Conservation (phyloP, 495 filamentous ascomycete genomes). For the Lentithecium fluviatile region DNA sequence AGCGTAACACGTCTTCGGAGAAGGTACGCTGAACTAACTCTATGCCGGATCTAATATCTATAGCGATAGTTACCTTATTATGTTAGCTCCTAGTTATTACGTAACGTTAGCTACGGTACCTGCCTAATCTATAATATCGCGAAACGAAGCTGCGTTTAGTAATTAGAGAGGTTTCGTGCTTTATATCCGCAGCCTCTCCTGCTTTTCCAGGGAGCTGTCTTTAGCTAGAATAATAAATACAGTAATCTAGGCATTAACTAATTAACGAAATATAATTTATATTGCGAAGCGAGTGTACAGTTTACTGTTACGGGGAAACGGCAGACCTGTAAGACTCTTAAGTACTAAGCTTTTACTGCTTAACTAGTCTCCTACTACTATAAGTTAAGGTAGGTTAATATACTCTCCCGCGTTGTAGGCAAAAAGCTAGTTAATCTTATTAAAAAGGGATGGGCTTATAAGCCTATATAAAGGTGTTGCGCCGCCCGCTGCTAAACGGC, state of each 20-base stretch:
- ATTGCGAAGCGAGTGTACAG: slow-evolving; percentile 58
- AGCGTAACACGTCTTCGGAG: slow-evolving; percentile 15
- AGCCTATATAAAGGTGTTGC: too few species aligned
- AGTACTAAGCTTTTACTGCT: slow-evolving; percentile 53
- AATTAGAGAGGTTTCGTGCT: slow-evolving; percentile 18
- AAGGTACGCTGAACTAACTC: slow-evolving; percentile 1
- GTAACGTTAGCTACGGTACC: too few species aligned
- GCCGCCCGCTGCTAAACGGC: too few species aligned
- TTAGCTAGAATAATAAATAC: slow-evolving; percentile 50
- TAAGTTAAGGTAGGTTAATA: slow-evolving; percentile 33
- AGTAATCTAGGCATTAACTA: slow-evolving; percentile 35
- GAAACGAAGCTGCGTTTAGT: slow-evolving; percentile 33
- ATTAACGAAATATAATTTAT: slow-evolving; percentile 56
- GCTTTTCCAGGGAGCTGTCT: slow-evolving; percentile 34
- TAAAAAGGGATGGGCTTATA: too few species aligned
- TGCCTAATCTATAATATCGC: slow-evolving; percentile 41
- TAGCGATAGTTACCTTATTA: too few species aligned
- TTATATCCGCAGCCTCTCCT: slow-evolving; percentile 29
- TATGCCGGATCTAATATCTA: slow-evolving; percentile 35
- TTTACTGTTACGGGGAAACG: slow-evolving; percentile 46
- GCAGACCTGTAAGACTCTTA: slow-evolving; percentile 45
- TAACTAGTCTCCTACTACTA: slow-evolving; percentile 42
- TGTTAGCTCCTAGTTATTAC: too few species aligned
- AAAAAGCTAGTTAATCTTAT: slow-evolving; percentile 48
- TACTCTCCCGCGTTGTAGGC: slow-evolving; percentile 29